Base-by-base conservation (phyloP, 768 basidiomycete genomes). In the Serendipita sp. region DNA sequence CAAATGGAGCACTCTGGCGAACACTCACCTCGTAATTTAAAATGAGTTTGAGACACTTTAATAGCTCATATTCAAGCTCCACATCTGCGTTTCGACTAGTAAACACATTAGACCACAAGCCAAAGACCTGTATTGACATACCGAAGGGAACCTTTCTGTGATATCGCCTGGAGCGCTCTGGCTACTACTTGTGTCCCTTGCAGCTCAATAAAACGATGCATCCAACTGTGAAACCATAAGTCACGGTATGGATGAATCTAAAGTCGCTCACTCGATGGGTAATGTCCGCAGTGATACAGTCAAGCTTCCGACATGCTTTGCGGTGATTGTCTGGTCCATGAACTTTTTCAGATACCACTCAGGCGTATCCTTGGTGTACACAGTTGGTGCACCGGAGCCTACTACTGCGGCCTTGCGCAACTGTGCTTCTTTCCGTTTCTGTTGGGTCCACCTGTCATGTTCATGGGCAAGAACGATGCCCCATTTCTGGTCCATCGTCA, bases 281-380 rank as follows among this genome's bases (percentile, higher is more conserved):
- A 85, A 84, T 56, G 89, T 88, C 61, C 94, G 79, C 67, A 92
- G 70, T 3, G 80, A 96, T 30, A 86, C 87, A 68, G 78, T 78
- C 50, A 98, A 75, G 63, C 86, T 83, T 22, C 79, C 77, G 9
- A 89, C 88, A 65, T 92, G 84, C 72, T 90, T 88, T 43, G 83
- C 74, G 0, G 85, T 92, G 58, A 96, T 83, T 1, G 87, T 87
- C 64, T 83, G 82, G 69, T 94, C 88, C 69, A 97, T 76, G 70
- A 96, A 90, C 72, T 86, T 90, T 72, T 85, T 82, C 66, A 98
- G 82, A 70, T 92, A 97, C 87, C 88, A 96, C 71, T 96, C 88
- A 1, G 94, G 92, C 7, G 87, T 82, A 65, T 86, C 85, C 62
- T 83, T 81, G 22, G 81, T 72, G 34, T 68, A 66, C 22, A 82